phyloP scores from a whole-genome alignment of 2,329 filamentous ascomycete species.

The Trichoderma citrinoviride region DNA sequence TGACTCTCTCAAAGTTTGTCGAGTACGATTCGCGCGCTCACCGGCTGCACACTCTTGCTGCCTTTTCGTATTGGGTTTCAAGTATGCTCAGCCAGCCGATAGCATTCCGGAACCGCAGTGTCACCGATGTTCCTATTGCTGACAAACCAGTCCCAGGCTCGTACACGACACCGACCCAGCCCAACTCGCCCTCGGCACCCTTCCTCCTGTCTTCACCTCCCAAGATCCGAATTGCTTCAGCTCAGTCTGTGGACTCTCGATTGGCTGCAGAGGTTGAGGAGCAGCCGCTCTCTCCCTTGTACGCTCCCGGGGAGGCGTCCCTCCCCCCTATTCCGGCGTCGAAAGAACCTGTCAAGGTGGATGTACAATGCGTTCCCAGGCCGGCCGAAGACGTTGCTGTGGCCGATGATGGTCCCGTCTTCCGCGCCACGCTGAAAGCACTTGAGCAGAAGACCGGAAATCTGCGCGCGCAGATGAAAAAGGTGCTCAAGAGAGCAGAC shows the following conservation, averaged over 20 bases:
- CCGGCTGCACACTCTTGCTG: slow-evolving; percentile 80
- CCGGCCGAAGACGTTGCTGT: slow-evolving; percentile 81
- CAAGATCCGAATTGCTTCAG: slow-evolving; percentile 78
- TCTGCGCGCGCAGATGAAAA: slow-evolving; percentile 93
- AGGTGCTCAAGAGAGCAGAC: slow-evolving; percentile 91
- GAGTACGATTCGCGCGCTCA: slow-evolving; percentile 96
- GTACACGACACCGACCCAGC: slow-evolving; percentile 46
- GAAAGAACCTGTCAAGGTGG: slow-evolving; percentile 69
- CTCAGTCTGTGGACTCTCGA: slow-evolving; percentile 81
- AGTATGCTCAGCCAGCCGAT: slow-evolving; percentile 49
- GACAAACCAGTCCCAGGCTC: slow-evolving; percentile 15
- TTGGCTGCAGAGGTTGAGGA: slow-evolving; percentile 59
- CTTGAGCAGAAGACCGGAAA: slow-evolving; percentile 94
- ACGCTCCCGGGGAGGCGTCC: slow-evolving; percentile 39
- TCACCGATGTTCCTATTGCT: slow-evolving; percentile 24
- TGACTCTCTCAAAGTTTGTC: slow-evolving; percentile 64
- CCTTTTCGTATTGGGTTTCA: slow-evolving; percentile 93
- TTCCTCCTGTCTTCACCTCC: slow-evolving; percentile 71
- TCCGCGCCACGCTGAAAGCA: slow-evolving; percentile 94
- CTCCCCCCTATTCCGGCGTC: slow-evolving; percentile 28
- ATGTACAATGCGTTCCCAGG: slow-evolving; percentile 73
- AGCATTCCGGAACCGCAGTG: slow-evolving; percentile 30
- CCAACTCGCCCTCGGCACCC: slow-evolving; percentile 67
- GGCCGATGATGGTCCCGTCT: slow-evolving; percentile 89
- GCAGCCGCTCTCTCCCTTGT: slow-evolving; percentile 55